Base-by-base conservation (phyloP, 140 eudicot species). In the Anethum foeniculum region DNA sequence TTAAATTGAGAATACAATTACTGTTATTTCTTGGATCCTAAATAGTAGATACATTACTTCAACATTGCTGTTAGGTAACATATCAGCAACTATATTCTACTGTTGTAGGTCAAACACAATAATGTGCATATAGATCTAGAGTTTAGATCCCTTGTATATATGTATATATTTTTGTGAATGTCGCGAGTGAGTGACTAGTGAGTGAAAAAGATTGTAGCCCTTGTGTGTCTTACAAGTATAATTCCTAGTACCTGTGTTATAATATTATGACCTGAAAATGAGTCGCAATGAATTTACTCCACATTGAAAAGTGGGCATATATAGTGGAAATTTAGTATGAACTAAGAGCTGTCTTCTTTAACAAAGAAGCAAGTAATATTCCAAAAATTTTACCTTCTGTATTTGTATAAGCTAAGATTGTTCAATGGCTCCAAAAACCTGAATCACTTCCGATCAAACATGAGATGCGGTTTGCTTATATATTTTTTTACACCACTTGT, bases 391-490 rank as follows among this genome's bases (percentile, higher is more conserved):
- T 54, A 32, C 69, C 65, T 47, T 6, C 11, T 72, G 32, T 15
- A 3, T 23, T 30, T 28, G 21, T 54, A 3, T 32, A 15, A 27
- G 14, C 52, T 34, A 77, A 28, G 80, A 32, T 77, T 12, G 39
- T 58, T 36, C 46, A 6, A 36, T 52, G 71, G 3, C 27, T 12
- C 47, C 27, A 58, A 0, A 6, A 38, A 78, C 32, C 13, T 12
- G n/a, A 13, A 15, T 48, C 23, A 78, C 10, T 79, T 15, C 14
- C 39, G 15, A 25, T 23, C 51, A 18, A 62, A 41, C 47, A 43
- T 79, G 51, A 79, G 21, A 15, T 60, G 58, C 18, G 9, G 58
- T 12, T 60, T 58, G 64, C 77, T 73, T 52, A 81, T 38, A 52
- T 44, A 68, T 62, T 6, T 41, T 27, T 36, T 54, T 39, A 12